Evolutionary conservation across 169 alveolate species (phyloP), one percentile per base, ranked within the genome.

Genomic region (Plasmodium coatneyi): DNA sequence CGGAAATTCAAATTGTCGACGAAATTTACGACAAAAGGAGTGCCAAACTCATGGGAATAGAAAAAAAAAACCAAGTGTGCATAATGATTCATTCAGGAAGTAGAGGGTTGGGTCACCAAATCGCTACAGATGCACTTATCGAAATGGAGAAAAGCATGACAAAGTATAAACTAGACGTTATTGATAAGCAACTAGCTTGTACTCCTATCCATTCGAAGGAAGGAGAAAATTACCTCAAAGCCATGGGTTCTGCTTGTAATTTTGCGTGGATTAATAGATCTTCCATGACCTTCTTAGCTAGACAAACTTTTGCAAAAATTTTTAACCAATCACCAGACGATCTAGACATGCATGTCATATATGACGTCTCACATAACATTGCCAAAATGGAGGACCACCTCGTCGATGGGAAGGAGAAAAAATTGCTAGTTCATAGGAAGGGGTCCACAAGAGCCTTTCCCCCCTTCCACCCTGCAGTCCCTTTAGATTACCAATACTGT

Each of bases 261-360:
- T 97, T 96, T 84, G 99, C 99, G 36, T 97, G 99, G 99, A 98
- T 97, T 66, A 97, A 97, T 84, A 94, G 98, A 72, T 92, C 96
- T 22, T 96, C 95, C 70, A 95, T 96, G 96, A 94, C 96, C 1
- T 93, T 93, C 71, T 80, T 95, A 80, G 82, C 95, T 39, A 83
- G 96, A 72, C 95, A 93, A 30, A 82, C 97, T 0, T 93, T 93
- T 34, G 78, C 95, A 41, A 95, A 97, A 93, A 97, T 96, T 25
- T 93, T 97, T 92, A 76, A 82, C 71, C 96, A 93, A 49, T 82
- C 97, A 10, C 98, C 99, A 1, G 99, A 97, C 54, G 99, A 97
- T 83, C 87, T 97, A 84, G 99, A 97, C 92, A 97, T 97, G 99
- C 98, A 97, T 92, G 96, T 97, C n/a, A 96, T 97, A 34, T 97